Percentiles rank a stretch among this genome's conserved stretches.
These are phyloP conservation scores for Colletotrichum brevisporum DNA, from an alignment of 2,329 filamentous ascomycete genomes.

Conservation along the genomic window DNA sequence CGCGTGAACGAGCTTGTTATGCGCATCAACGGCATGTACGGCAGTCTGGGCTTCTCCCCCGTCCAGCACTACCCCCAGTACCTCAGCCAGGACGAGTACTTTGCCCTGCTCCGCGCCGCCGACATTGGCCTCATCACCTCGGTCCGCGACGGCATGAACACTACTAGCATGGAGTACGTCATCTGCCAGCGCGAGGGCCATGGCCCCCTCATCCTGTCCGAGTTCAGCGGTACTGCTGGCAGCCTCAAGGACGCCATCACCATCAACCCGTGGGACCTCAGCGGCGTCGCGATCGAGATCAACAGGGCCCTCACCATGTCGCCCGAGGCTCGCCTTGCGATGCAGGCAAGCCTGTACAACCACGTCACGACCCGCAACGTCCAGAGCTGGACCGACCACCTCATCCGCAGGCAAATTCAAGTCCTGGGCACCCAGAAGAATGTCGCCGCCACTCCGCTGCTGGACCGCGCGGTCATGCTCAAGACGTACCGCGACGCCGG, in stretches of 20 bases:
- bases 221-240: constrained; percentile 95
- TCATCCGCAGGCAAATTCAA: constrained; percentile 82
- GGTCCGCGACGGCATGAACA: constrained; percentile 98
- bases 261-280: constrained; percentile 96
- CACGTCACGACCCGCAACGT: constrained; percentile 91
- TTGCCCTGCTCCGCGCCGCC: constrained; percentile 89
- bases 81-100: constrained; percentile 90
- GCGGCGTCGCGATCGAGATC: constrained; percentile 86
- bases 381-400: constrained; percentile 86
- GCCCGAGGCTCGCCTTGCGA: constrained; percentile 72
- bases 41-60: constrained; percentile 88
- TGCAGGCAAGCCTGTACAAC: constrained; percentile 82
- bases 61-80: constrained; percentile 97
- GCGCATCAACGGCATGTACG: constrained; percentile 91
- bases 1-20: constrained; percentile 93
- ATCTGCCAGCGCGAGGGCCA: constrained; percentile 90
- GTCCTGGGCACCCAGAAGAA: constrained; percentile 85
- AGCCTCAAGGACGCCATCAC: constrained; percentile 89
- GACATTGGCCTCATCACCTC: constrained; percentile 96
- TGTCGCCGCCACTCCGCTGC: constrained; percentile 81
- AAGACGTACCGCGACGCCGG: constrained; percentile 80
- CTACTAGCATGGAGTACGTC: constrained; percentile 94
- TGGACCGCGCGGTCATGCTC: constrained; percentile 82
- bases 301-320: constrained; percentile 85
- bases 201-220: constrained; percentile 92